A percentile compares a stretch with the other conserved stretches of the same genome.
phyloP scores from a whole-genome alignment of 75 land plant genomes.

The Pinus taeda region DNA sequence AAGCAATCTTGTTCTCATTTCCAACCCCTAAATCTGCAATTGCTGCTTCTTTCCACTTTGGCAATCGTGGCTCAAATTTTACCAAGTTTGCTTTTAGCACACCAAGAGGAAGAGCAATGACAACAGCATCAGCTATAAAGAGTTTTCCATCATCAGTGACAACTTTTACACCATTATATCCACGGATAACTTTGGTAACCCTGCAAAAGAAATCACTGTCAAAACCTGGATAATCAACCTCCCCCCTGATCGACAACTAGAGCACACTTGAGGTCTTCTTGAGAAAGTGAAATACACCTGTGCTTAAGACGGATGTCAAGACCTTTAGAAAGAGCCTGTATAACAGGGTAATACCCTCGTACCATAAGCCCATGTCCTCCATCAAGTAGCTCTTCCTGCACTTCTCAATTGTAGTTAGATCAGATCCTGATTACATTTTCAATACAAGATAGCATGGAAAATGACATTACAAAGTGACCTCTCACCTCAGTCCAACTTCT shows the following conservation, averaged over 20 bases:
- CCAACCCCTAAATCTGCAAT: conserved; percentile 47
- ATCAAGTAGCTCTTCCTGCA: conserved; percentile 47
- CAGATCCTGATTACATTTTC: background rate
- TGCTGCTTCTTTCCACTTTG: conserved; percentile 51
- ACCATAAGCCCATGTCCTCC: conserved; percentile 66
- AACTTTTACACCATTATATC: conserved; percentile 33
- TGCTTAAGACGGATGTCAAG: conserved; percentile 45
- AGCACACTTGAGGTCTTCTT: background rate
- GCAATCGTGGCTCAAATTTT: conserved; percentile 48
- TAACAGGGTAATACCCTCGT: conserved; percentile 47
- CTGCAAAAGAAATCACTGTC: conserved; percentile 13
- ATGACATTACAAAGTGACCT: background rate
- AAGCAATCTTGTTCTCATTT: conserved; percentile 61
- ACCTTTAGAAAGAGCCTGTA: conserved; percentile 41
- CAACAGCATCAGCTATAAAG: conserved; percentile 48
- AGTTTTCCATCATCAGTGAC: conserved; percentile 26
- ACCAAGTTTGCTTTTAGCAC: conserved; percentile 43
- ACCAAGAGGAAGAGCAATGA: conserved; percentile 43
- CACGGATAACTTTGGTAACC: conserved; percentile 28
- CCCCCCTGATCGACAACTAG: background rate
- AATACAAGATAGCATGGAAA: background rate
- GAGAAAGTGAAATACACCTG: conserved; percentile 18
- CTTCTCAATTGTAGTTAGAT: background rate
- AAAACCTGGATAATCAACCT: background rate
- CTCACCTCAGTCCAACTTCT: conserved; percentile 89